Conservation (phyloP, 225 moss, liverwort and hornwort species). For the Marchantia polymorpha region DNA sequence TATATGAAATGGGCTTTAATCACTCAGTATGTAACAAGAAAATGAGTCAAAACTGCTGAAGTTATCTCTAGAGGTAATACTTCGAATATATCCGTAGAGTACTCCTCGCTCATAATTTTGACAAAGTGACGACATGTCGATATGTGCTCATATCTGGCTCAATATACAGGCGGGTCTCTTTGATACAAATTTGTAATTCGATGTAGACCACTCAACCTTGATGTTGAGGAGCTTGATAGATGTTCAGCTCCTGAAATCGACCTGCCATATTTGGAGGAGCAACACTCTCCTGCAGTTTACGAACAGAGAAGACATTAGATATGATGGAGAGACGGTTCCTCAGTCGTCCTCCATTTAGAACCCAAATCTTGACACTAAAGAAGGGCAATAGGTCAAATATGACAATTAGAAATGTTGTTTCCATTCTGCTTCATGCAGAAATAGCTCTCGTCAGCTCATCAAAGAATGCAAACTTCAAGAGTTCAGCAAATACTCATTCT, state of each 20-base stretch:
- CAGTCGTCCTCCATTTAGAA: too few relatives aligned
- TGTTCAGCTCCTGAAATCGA: constrained; percentile 62
- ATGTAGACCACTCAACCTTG: constrained; percentile 41
- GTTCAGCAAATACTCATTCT: too few relatives aligned
- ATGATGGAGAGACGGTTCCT: too few relatives aligned
- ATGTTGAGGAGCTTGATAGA: constrained; percentile 86
- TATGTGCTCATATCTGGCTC: not conserved
- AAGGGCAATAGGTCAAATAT: too few relatives aligned
- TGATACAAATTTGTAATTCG: not conserved
- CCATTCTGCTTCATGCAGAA: too few relatives aligned
- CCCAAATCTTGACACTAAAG: too few relatives aligned
- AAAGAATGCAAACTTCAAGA: too few relatives aligned
- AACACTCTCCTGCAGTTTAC: constrained; percentile 47
- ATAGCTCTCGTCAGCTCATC: too few relatives aligned
- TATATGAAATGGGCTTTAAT: too few relatives aligned
- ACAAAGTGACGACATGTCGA: not conserved
- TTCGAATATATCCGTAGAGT: not conserved
- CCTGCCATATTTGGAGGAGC: constrained; percentile 50
- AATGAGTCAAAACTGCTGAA: too few relatives aligned
- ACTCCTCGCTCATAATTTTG: not conserved
- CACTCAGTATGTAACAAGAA: too few relatives aligned
- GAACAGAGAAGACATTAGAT: constrained; percentile 11
- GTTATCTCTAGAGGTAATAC: not conserved
- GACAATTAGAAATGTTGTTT: too few relatives aligned
- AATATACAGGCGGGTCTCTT: not conserved